phyloP scores from a whole-genome alignment of 2,329 filamentous ascomycete species.

The Monosporascus sp. region DNA sequence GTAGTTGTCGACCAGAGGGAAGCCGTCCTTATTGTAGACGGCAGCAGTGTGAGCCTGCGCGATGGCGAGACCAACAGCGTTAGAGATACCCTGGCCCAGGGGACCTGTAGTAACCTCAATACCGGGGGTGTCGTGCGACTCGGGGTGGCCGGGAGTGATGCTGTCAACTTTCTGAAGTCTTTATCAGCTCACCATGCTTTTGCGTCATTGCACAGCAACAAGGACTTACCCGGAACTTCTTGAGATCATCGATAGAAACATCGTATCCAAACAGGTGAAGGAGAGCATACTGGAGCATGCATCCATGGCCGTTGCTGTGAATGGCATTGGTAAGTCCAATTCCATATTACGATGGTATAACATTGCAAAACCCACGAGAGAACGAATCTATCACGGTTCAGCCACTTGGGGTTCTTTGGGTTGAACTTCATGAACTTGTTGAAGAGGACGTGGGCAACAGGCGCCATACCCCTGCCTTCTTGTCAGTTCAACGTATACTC shows the following conservation, averaged over 20 bases:
- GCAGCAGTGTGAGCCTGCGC: slow-evolving; percentile 88
- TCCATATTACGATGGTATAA: neutral
- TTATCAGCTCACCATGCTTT: slow-evolving; percentile 8
- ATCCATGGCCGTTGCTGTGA: slow-evolving; percentile 89
- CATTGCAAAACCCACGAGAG: slow-evolving; percentile 72
- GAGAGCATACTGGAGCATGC: slow-evolving; percentile 98
- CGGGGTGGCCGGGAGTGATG: slow-evolving; percentile 94
- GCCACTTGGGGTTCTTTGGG: slow-evolving; percentile 96
- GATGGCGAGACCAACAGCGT: slow-evolving; percentile 96
- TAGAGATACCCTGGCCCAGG: slow-evolving; percentile 94
- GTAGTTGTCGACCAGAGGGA: slow-evolving; percentile 89
- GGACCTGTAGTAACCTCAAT: slow-evolving; percentile 97
- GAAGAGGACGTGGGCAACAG: slow-evolving; percentile 92
- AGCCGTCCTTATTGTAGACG: slow-evolving; percentile 94
- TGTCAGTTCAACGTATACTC: slow-evolving; percentile 8
- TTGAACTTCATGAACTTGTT: slow-evolving; percentile 99
- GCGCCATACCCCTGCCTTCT: slow-evolving; percentile 68
- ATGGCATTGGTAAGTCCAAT: slow-evolving; percentile 7
- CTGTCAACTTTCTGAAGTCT: slow-evolving; percentile 44
- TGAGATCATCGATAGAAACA: slow-evolving; percentile 83
- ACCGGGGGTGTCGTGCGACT: slow-evolving; percentile 93
- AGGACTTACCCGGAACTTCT: slow-evolving; percentile 81
- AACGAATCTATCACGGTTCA: slow-evolving; percentile 97
- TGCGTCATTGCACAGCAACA: neutral
- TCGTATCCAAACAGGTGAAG: slow-evolving; percentile 94